Evolutionary conservation across 176 grass and related monocot species (phyloP), one percentile per base, ranked within the genome.

Genomic region (Luzula sylvatica): DNA sequence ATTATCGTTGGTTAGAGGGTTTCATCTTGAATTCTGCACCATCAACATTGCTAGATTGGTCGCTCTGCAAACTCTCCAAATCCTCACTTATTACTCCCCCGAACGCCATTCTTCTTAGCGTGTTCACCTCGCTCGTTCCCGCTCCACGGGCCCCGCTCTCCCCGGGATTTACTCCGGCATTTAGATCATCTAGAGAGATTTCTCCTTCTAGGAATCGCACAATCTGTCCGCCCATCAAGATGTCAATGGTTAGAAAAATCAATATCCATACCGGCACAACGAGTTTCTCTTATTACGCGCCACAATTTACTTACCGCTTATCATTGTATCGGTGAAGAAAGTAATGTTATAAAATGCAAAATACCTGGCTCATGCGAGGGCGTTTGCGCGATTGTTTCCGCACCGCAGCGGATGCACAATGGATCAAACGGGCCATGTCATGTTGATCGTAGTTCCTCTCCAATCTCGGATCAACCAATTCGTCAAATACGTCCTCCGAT

Each of bases 151-250:
- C 26, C 35, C 72, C 39, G 44, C 90, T 89, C 52, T 86, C 25
- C 19, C 90, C 90, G 0, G 90, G 90, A 42, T 11, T 17, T 26
- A 82, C 64, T 9, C 85, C 90, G 16, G 39, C 84, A 54, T 96
- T 84, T 64, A 96, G 67, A 65, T 86, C 78, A 61, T 89, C 84
- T 25, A 67, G 26, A 3, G 90, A 78, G 28, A 96, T 66, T 65
- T 96, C 81, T 71, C 90, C 90, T 72, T 96, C 80, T 58, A 96
- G 67, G 68, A 73, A 86, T 23, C 81, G 64, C 18, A 79, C 80
- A 48, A 96, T 85, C 90, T 96, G 67, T 17, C 43, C 16, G 39
- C 7, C 8, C 15, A 11, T 6, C 8, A 48, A 23, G n/a, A n/a
- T n/a, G n/a, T n/a, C n/a, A n/a, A n/a, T n/a, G n/a, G n/a, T n/a